Conservation (phyloP, 2,329 filamentous ascomycete species). For the Keithomyces neogunnii region DNA sequence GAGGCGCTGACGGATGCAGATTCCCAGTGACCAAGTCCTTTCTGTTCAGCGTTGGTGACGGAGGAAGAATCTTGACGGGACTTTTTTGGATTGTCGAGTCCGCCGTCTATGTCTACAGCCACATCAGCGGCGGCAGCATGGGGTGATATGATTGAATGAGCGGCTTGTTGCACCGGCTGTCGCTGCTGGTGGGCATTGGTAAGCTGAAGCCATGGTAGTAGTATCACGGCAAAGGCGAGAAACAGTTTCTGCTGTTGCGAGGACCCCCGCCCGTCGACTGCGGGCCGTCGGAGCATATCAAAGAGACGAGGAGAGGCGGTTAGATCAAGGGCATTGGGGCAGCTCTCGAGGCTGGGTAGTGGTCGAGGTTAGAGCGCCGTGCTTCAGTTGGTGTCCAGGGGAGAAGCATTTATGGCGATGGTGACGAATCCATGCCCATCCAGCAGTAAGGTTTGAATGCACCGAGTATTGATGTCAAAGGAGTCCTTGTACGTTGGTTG, state of each 20-base stretch:
- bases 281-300: constrained; percentile 56
- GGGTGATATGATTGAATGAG: constrained; percentile 2
- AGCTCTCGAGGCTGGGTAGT: not conserved
- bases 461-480: no score
- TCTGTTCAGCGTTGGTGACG: not conserved
- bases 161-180: constrained; percentile 15
- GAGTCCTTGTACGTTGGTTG: no score
- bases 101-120: not conserved
- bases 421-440: not conserved
- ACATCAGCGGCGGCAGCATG: not conserved
- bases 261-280: constrained; percentile 45
- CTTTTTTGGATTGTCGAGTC: constrained; percentile 6
- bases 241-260: constrained; percentile 34
- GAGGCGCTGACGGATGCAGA: constrained; percentile 18
- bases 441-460: no score
- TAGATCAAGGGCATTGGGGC: constrained; percentile 5
- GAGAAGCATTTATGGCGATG: not conserved
- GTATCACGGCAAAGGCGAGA: constrained; percentile 48
- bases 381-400: not conserved
- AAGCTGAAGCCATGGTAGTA: constrained; percentile 46
- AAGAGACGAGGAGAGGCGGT: not conserved
- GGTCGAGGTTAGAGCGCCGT: constrained; percentile 3
- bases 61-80: not conserved
- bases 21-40: constrained; percentile 17
- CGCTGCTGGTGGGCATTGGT: constrained; percentile 60